Base-by-base conservation (phyloP, 768 basidiomycete genomes). In the Amanita rimosa region DNA sequence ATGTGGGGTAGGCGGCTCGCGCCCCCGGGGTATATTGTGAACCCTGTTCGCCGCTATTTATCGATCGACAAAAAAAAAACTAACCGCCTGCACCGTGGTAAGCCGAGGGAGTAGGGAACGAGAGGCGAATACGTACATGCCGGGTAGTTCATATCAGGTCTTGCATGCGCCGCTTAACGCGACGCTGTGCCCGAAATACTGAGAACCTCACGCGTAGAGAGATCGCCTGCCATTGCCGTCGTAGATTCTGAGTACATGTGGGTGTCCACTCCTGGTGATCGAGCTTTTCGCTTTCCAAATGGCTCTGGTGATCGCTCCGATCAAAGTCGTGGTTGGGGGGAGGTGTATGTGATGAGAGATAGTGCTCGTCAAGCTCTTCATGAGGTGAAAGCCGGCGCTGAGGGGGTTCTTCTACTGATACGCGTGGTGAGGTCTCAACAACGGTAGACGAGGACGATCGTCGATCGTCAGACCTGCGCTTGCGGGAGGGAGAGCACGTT, bases 171-270 rank as follows among this genome's bases (percentile, higher is more conserved):
- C 54, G 57, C 61, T 57, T 64, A 14, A 69, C 53, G 49, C 62
- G 55, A 44, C 65, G 56, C 60, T 66, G 63, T 11, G 68, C 66
- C 46, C 79, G 65, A 60, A 82, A 83, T 37, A 83, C 62, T 49
- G 69, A 64, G 55, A 83, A 81, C 37, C 78, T 69, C 26, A 82
- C 54, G 50, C 77, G 63, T 17, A 83, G 70, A 0, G 69, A 60
- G 24, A 82, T 52, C 7, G 79, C 78, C 55, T 80, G 77, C 81
- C 82, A 83, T 50, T 80, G 75, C 7, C 75, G 66, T 49, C 68
- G 66, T 37, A 83, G 61, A 41, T 62, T 65, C 58, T 80, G 67
- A 7, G 66, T 63, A 62, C 81, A 83, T 31, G 78, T 78, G 10
- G 81, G 81, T 3, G 77, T 80, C 54, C 61, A 66, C 46, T 60